Conservation (phyloP, 208 protist species). For the Porcisia deanei region DNA sequence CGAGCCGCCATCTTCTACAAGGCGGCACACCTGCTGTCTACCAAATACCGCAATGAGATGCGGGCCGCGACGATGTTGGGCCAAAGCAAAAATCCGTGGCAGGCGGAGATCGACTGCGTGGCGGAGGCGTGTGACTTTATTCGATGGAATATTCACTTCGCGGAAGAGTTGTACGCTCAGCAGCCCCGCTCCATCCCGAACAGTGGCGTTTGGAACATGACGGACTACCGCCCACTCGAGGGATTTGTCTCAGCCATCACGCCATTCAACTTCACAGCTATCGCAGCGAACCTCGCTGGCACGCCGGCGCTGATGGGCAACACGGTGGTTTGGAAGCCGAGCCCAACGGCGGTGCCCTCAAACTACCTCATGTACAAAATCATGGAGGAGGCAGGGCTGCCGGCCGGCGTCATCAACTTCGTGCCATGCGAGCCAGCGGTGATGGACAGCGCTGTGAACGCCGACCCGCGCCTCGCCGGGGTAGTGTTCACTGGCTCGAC, state of each 20-base stretch:
- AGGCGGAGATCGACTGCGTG: slow-evolving; percentile 97
- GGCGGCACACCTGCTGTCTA: slow-evolving; percentile 87
- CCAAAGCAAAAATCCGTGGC: slow-evolving; percentile 97
- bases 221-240: slow-evolving; percentile 96
- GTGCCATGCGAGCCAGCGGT: slow-evolving; percentile 80
- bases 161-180: slow-evolving; percentile 88
- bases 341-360: slow-evolving; percentile 84
- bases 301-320: slow-evolving; percentile 98
- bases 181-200: slow-evolving; percentile 84
- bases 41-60: slow-evolving; percentile 87
- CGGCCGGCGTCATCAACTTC: slow-evolving; percentile 96
- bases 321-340: slow-evolving; percentile 96
- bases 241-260: slow-evolving; percentile 96
- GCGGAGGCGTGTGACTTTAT: slow-evolving; percentile 96
- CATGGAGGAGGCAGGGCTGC: slow-evolving; percentile 95
- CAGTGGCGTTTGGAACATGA: slow-evolving; percentile 93
- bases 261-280: slow-evolving; percentile 99
- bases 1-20: slow-evolving; percentile 95
- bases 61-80: slow-evolving; percentile 96
- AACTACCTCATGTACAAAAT: slow-evolving; percentile 96
- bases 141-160: slow-evolving; percentile 95
- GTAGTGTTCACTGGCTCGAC: slow-evolving; percentile 98
- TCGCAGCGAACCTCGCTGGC: slow-evolving; percentile 94
- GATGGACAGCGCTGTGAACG: slow-evolving; percentile 78
- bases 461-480: slow-evolving; percentile 86